A percentile compares a stretch with the other conserved stretches of the same genome.
Conservation (phyloP, 2,329 filamentous ascomycete species). For the Cercospora sp. region DNA sequence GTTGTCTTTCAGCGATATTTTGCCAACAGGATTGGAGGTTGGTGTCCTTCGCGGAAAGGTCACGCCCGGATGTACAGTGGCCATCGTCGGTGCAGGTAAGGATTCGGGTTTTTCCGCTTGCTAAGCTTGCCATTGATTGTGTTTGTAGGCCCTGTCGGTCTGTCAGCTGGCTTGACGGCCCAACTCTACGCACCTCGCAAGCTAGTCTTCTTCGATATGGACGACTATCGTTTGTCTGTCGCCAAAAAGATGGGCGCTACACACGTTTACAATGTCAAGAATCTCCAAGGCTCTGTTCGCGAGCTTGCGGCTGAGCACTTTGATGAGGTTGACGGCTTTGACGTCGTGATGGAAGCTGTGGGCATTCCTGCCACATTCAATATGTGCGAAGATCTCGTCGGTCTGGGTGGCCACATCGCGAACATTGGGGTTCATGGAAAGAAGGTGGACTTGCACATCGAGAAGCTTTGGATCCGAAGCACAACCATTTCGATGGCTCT, state of each 20-base stretch:
- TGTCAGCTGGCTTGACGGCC: slow-evolving; percentile 57
- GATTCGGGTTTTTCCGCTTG: neutral
- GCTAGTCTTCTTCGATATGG: slow-evolving; percentile 56
- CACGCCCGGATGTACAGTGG: slow-evolving; percentile 55
- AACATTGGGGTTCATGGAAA: slow-evolving; percentile 61
- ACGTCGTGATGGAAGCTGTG: slow-evolving; percentile 61
- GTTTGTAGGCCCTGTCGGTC: slow-evolving; percentile 53
- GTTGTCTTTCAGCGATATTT: slow-evolving; percentile 58
- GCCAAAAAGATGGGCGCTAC: slow-evolving; percentile 54
- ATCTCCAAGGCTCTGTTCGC: slow-evolving; percentile 38
- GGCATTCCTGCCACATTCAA: slow-evolving; percentile 56
- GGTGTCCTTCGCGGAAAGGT: slow-evolving; percentile 56
- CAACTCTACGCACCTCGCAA: slow-evolving; percentile 56
- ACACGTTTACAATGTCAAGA: slow-evolving; percentile 45
- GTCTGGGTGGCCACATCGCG: slow-evolving; percentile 55
- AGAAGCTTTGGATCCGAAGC: slow-evolving; percentile 58
- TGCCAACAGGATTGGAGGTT: slow-evolving; percentile 59
- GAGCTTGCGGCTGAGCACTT: slow-evolving; percentile 49
- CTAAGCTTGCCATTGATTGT: neutral
- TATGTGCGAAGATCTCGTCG: slow-evolving; percentile 56
- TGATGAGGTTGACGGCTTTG: slow-evolving; percentile 53
- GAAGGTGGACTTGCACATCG: slow-evolving; percentile 55
- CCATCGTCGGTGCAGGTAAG: slow-evolving; percentile 52
- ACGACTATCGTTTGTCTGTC: slow-evolving; percentile 50
- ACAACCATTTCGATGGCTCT: slow-evolving; percentile 32